Evolutionary conservation across 2,329 filamentous ascomycete species (phyloP), one percentile per base, ranked within the genome.

Genomic region (Aspergillus proliferans): DNA sequence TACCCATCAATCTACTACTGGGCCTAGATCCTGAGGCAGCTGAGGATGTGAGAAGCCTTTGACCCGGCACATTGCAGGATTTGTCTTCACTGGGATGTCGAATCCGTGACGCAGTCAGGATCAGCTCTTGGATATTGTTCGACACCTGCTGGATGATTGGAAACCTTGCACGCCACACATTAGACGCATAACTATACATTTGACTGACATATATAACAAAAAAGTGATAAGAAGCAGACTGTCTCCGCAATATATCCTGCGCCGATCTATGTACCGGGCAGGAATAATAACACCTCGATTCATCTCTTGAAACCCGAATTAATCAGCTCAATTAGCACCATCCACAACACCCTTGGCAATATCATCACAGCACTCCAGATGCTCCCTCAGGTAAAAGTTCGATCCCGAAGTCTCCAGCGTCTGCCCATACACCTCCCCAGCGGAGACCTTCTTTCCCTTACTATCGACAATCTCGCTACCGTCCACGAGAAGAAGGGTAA

Each of bases 331-430:
- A 12, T 30, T 30, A 30, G 9, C 10, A 12, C 26, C 26, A n/a
- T 4, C 15, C 53, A 43, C 40, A 48, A 41, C 47, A 38, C 26
- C 6, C 28, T 12, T 43, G 28, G 12, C 40, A 22, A 14, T 22
- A 21, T 55, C 48, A 43, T 53, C 56, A 15, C 48, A 50, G 26
- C 52, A 57, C 9, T 33, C 40, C 46, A 50, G 51, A 28, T 55
- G 55, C 28, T 55, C 47, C 7, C 55, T 46, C 41, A 57, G 55
- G n/a, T 57, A 55, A 1, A 55, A 19, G 5, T 53, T 51, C 10
- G 39, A 41, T 33, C 55, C 55, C 0, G 55, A 57, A n/a, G 55
- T 54, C 49, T 55, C 55, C 39, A 57, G 49, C 10, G 53, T 51
- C 6, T 48, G 43, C 14, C 55, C 53, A 19, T 47, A 51, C 12